Base-by-base conservation (phyloP, 2,329 filamentous ascomycete genomes). In the Spiromastix sp. region DNA sequence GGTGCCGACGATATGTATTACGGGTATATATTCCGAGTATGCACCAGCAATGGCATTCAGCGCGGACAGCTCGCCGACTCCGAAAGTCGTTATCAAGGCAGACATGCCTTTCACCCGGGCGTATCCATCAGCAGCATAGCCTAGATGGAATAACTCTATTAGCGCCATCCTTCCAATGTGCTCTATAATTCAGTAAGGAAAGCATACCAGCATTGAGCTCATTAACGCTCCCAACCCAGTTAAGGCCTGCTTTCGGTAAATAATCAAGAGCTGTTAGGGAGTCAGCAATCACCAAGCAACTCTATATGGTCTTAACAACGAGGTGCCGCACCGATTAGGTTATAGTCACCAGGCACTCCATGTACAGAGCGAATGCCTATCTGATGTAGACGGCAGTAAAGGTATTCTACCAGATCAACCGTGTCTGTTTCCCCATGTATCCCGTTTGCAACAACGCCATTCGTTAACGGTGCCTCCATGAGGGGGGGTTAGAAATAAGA, bases 61-160 rank as follows among this genome's bases (percentile, higher is more conserved):
- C 34, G 80, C 79, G 3, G 80, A 84, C 10, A 71, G 52, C 42
- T 72, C 68, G 8, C 68, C 81, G 2, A 85, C 81, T 36, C 82
- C 82, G 42, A 85, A 85, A 1, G 81, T 85, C 26, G 81, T 86
- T 45, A 86, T 42, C 31, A 86, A 59, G 19, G 80, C 80, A 4
- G 71, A 70, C 21, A 85, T 76, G 28, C 79, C 77, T 38, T 80
- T 81, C 40, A 84, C 70, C 43, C 81, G 72, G 37, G 80, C 80
- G 53, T 86, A 86, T 16, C 81, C 82, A 60, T 86, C 82, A n/a
- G 82, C 79, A 18, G 81, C 81, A 49, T 86, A 86, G 12, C 77
- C 79, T 30, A 25, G 11, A 11, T 17, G 12, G 11, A 17, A 15
- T 18, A 7, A 5, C 32, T 11, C 6, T 8, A 4, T 34, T 9